These are phyloP conservation scores for Coniophora puteana DNA, from an alignment of 1,284 basidiomycete species.

Conservation along the genomic window DNA sequence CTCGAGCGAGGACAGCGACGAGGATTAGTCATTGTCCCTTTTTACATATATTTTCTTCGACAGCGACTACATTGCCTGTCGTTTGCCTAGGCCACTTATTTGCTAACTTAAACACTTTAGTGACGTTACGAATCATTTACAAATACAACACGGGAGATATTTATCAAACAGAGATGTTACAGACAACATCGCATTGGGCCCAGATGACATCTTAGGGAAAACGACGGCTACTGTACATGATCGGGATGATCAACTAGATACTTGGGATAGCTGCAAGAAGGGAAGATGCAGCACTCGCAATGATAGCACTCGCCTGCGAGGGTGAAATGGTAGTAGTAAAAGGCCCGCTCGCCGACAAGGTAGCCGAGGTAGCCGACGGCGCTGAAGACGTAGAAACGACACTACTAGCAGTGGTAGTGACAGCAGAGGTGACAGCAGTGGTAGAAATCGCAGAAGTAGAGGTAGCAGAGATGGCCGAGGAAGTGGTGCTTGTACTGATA, in stretches of 20 bases:
- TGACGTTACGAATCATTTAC: too few species aligned
- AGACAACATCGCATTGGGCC: too few species aligned
- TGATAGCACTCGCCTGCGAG: slow-evolving; percentile 13
- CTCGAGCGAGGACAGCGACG: slow-evolving; percentile 67
- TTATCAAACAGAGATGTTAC: too few species aligned
- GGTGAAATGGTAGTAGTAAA: slow-evolving; percentile 12
- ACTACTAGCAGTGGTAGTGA: slow-evolving; percentile 6
- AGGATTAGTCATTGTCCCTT: slow-evolving; percentile 39
- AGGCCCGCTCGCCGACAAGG: neutral
- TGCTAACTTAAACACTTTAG: neutral
- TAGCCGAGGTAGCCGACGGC: slow-evolving; percentile 9
- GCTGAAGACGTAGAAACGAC: slow-evolving; percentile 1
- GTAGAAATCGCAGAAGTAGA: slow-evolving; percentile 17
- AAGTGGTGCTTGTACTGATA: too few species aligned
- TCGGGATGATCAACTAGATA: too few species aligned
- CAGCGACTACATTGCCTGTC: neutral
- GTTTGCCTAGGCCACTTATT: neutral
- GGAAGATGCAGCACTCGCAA: slow-evolving; percentile 7
- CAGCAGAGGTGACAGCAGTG: slow-evolving; percentile 10
- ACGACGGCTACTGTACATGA: neutral
- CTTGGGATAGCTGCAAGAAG: neutral
- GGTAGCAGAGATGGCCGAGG: too few species aligned
- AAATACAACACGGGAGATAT: too few species aligned
- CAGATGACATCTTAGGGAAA: neutral
- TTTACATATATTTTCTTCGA: too few species aligned